Conservation (phyloP, 306 rosid genomes). For the Quercus variabilis region DNA sequence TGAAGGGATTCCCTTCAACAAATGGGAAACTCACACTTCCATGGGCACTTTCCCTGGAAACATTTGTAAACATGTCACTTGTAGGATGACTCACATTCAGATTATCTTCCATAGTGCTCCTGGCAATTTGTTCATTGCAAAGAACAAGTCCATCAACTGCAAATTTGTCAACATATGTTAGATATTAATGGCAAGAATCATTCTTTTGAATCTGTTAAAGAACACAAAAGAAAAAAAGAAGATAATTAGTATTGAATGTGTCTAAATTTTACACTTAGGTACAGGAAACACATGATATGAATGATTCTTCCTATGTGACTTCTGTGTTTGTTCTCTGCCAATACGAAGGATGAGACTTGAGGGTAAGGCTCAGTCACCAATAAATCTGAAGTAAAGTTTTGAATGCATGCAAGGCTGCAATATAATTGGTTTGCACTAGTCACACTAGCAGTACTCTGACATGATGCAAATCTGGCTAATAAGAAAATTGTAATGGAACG, state of each 20-base stretch:
- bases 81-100: slow-evolving; percentile 44
- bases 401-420: background rate
- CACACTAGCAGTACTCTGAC: background rate
- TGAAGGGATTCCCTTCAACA: slow-evolving; percentile 77
- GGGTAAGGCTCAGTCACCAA: background rate
- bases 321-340: background rate
- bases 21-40: slow-evolving; percentile 75
- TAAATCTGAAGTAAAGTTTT: background rate
- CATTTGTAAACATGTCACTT: slow-evolving; percentile 40
- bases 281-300: background rate
- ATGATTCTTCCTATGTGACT: background rate
- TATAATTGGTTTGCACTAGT: background rate
- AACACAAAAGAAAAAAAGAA: background rate
- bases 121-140: slow-evolving; percentile 73
- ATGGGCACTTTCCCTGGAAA: slow-evolving; percentile 59
- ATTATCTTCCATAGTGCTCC: slow-evolving; percentile 53
- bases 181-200: slow-evolving; percentile 11
- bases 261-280: background rate
- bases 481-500: background rate
- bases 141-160: slow-evolving; percentile 90
- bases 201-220: background rate
- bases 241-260: background rate
- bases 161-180: slow-evolving; percentile 31
- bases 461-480: slow-evolving; percentile 3
- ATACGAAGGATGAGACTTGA: background rate